A percentile compares a stretch with the other conserved stretches of the same genome.
These are phyloP conservation scores for Gossypium ekmanianum DNA, from an alignment of 345 rosid species.

Conservation along the genomic window DNA sequence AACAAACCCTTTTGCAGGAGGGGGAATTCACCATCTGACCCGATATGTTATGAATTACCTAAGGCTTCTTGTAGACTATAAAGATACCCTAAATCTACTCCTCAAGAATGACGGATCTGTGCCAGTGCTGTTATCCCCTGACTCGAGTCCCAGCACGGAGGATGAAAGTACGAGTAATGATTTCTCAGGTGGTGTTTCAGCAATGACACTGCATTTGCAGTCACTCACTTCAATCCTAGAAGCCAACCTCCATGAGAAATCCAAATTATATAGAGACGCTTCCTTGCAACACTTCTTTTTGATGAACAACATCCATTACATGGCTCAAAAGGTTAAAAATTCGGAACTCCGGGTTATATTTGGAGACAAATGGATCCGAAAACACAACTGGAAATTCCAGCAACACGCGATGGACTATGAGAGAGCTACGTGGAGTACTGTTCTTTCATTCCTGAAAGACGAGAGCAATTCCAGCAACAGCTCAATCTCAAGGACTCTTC, in stretches of 20 bases:
- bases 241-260: slow-evolving; percentile 60
- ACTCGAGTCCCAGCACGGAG: slow-evolving; percentile 30
- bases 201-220: slow-evolving; percentile 48
- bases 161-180: slow-evolving; percentile 31
- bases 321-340: slow-evolving; percentile 67
- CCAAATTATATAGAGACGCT: slow-evolving; percentile 56
- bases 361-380: slow-evolving; percentile 74
- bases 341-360: slow-evolving; percentile 62
- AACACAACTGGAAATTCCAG: slow-evolving; percentile 74
- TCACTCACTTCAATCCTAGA: slow-evolving; percentile 58
- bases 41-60: slow-evolving; percentile 82
- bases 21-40: slow-evolving; percentile 74
- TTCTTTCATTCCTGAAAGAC: slow-evolving; percentile 58
- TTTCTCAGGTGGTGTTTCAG: slow-evolving; percentile 25
- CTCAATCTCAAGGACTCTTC: slow-evolving; percentile 41
- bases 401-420: slow-evolving; percentile 70
- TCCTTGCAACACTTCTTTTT: slow-evolving; percentile 73
- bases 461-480: slow-evolving; percentile 46
- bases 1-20: slow-evolving; percentile 55
- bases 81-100: slow-evolving; percentile 59
- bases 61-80: slow-evolving; percentile 57
- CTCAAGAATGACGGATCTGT: slow-evolving; percentile 45
- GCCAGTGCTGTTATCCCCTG: slow-evolving; percentile 33
- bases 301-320: slow-evolving; percentile 86
- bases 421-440: slow-evolving; percentile 69